Percentiles rank a stretch among this genome's conserved stretches.
Conservation (phyloP, 495 filamentous ascomycete genomes). For the Tricharina praecox region DNA sequence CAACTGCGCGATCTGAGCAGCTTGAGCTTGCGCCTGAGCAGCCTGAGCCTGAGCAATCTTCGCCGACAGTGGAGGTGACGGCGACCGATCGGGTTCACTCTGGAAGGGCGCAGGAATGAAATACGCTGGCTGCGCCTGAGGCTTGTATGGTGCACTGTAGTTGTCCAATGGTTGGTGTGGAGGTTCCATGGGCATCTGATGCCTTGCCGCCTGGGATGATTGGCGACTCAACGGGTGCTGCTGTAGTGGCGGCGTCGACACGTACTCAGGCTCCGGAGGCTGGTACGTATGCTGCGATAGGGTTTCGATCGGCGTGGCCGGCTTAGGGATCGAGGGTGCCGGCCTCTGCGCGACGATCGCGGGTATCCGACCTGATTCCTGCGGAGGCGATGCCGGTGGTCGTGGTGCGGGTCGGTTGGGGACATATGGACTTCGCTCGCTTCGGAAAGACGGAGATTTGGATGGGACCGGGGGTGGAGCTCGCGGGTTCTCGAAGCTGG, state of each 20-base stretch:
- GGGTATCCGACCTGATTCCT: slow-evolving; percentile 11
- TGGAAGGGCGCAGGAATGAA: slow-evolving; percentile 3
- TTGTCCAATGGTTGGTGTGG: not conserved
- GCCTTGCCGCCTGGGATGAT: not conserved
- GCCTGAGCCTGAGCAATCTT: not conserved
- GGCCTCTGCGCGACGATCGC: slow-evolving; percentile 8
- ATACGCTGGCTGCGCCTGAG: not conserved
- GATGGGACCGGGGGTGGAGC: slow-evolving; percentile 75
- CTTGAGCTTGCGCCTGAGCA: slow-evolving; percentile 1
- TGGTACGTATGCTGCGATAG: slow-evolving; percentile 24
- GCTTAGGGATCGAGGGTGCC: slow-evolving; percentile 28
- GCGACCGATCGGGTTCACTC: not conserved
- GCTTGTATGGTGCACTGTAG: not conserved
- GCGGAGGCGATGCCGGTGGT: slow-evolving; percentile 33
- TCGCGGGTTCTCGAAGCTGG: slow-evolving; percentile 92
- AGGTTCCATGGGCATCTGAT: not conserved
- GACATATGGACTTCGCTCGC: slow-evolving; percentile 39
- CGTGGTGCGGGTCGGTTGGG: slow-evolving; percentile 50
- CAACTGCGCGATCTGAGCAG: too few species aligned
- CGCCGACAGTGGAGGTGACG: not conserved
- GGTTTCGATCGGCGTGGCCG: slow-evolving; percentile 18
- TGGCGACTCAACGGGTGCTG: slow-evolving; percentile 6
- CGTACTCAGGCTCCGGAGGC: slow-evolving; percentile 11
- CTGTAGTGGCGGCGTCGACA: not conserved
- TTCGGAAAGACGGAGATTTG: slow-evolving; percentile 17